A percentile compares a stretch with the other conserved stretches of the same genome.
These are phyloP conservation scores for Termitomyces sp. DNA, from an alignment of 768 basidiomycete species.

Conservation along the genomic window DNA sequence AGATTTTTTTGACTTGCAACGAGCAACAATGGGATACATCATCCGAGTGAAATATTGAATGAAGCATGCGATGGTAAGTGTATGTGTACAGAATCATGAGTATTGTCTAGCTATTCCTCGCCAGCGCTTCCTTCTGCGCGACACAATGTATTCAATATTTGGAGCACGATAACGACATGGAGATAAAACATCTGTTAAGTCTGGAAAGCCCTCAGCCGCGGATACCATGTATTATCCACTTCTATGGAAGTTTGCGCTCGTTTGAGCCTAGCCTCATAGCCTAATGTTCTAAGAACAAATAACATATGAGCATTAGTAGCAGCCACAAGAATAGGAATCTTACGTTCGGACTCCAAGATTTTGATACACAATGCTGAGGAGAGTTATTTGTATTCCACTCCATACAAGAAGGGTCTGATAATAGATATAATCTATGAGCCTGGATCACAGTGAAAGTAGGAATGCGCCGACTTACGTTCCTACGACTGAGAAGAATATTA, in stretches of 20 bases:
- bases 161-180: neutral
- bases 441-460: neutral
- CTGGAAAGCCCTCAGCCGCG: neutral
- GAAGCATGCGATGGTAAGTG: neutral
- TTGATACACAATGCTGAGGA: slow-evolving; percentile 23
- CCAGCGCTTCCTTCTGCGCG: neutral
- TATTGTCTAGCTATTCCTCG: neutral
- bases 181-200: neutral
- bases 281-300: neutral
- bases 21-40: neutral
- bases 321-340: neutral
- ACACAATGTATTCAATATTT: neutral
- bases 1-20: neutral
- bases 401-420: slow-evolving; percentile 28
- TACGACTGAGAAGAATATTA: slow-evolving; percentile 19
- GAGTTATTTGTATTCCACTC: slow-evolving; percentile 25
- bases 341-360: slow-evolving; percentile 21
- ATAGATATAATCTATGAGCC: neutral
- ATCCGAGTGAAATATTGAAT: neutral
- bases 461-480: slow-evolving; percentile 16
- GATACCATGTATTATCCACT: neutral
- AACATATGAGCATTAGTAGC: neutral
- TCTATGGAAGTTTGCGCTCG: slow-evolving; percentile 1
- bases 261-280: slow-evolving; percentile 9
- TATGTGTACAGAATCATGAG: neutral